Base-by-base conservation (phyloP, 2,329 filamentous ascomycete genomes). In the Curvularia hawaiiensis region DNA sequence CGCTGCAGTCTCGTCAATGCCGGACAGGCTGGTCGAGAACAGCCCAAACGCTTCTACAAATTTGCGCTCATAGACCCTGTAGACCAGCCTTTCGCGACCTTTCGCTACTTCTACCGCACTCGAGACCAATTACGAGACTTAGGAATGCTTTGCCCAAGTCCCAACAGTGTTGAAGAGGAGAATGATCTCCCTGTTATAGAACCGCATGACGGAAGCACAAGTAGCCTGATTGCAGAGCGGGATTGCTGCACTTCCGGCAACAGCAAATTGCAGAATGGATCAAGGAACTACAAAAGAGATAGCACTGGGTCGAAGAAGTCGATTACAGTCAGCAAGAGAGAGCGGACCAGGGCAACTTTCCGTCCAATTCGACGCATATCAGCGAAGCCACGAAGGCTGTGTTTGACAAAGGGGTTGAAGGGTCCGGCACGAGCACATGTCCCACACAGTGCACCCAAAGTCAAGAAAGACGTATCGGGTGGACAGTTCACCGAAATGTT, bases 1-100 rank as follows among this genome's bases (percentile, higher is more conserved):
- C 12, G 41, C 20, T 22, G 11, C 47, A 79, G 77, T 18, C 68
- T 80, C 8, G 58, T 74, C 28, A 73, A 70, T 50, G 77, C 71
- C 39, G 78, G 79, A 4, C 64, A 67, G 22, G 67, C 78, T 9
- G 75, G 75, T 49, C 60, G 66, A 33, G 69, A 77, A 33, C 74
- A 79, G 11, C 79, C 78, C 9, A 77, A 76, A 58, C 71, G 75
- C 3, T 80, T 76, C 65, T 84, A 83, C 67, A 78, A 76, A 50
- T 83, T 82, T 51, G 78, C 80, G 1, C 75, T 84, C 18, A 67
- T 83, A 20, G 81, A 84, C 65, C 75, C 80, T 1, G 51, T 78
- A 7, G 79, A 83, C 60, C 65, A 75, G 61, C 82, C 82, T 2
- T 82, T 80, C 58, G 80, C 74, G 4, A 78, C 69, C 1, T 82